These are phyloP conservation scores for Xylariaceae sp. DNA, from an alignment of 2,329 filamentous ascomycete species.

Conservation along the genomic window DNA sequence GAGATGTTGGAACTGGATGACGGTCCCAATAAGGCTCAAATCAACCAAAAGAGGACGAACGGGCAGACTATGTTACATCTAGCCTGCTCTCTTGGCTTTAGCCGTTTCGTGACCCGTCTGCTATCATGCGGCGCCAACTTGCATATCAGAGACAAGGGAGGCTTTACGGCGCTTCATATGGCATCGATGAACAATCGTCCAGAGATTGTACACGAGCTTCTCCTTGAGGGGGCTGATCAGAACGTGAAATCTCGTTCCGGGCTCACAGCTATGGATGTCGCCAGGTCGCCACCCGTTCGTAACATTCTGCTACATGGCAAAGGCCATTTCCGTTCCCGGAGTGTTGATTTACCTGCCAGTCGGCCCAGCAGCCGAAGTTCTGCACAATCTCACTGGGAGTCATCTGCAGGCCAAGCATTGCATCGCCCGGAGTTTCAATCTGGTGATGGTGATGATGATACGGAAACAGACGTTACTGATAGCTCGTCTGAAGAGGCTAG, in stretches of 20 bases:
- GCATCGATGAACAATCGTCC: constrained; percentile 70
- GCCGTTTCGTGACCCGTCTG: constrained; percentile 69
- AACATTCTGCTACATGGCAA: constrained; percentile 58
- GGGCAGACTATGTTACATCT: constrained; percentile 80
- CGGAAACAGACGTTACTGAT: constrained; percentile 33
- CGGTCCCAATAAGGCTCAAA: constrained; percentile 58
- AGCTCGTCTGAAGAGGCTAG: constrained; percentile 35
- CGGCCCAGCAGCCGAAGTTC: constrained; percentile 63
- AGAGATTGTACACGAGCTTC: constrained; percentile 69
- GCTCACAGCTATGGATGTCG: constrained; percentile 65
- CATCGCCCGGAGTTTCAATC: constrained; percentile 36
- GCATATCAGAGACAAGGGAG: constrained; percentile 68
- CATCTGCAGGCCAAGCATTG: constrained; percentile 35
- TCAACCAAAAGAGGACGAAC: constrained; percentile 59
- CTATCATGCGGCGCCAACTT: constrained; percentile 72
- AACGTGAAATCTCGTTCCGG: constrained; percentile 63
- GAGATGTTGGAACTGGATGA: constrained; percentile 75
- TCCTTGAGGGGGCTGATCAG: constrained; percentile 67
- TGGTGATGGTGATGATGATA: constrained; percentile 37
- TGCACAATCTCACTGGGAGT: constrained; percentile 61
- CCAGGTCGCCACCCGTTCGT: constrained; percentile 58
- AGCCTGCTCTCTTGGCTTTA: constrained; percentile 68
- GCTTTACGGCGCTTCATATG: constrained; percentile 77
- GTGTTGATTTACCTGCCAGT: constrained; percentile 55
- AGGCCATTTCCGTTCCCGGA: constrained; percentile 60